Base-by-base conservation (phyloP, 1,284 basidiomycete species). In the Tranzscheliella williamsii region DNA sequence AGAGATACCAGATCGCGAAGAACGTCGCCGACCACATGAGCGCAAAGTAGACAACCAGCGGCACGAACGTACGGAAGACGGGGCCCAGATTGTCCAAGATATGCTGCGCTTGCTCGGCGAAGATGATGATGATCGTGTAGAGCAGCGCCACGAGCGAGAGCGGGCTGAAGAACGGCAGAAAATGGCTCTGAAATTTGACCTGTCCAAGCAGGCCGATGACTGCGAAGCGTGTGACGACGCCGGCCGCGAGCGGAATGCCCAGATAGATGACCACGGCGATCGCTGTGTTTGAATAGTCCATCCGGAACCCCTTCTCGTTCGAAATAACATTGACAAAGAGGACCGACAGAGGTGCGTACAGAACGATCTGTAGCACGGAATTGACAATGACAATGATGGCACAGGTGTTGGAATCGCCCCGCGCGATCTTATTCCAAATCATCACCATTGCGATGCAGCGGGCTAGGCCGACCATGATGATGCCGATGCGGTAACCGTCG, bases 11-110 rank as follows among this genome's bases (percentile, higher is more conserved):
- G 15, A 88, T 78, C 13, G 85, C 67, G 26, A 75, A 78, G 63
- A 90, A 89, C 0, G 85, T 83, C 1, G 80, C 76, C 3, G 80
- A 81, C 87, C 88, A 91, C 84, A 90, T 88, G 74, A 90, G 78
- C 20, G 83, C 62, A 73, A 91, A 91, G 79, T 91, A 91, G 26
- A 79, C 44, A 0, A 78, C 79, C 78, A 90, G 83, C 0, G 90
- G 90, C 2, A 90, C 89, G 58, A 88, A 85, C 1, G 76, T 78
- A 27, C 72, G 45, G 24, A 66, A 67, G 3, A 64, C 55, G 13
- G 48, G 53, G 9, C 69, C 67, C 18, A 70, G 42, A 39, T 72
- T 66, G 49, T 72, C 44, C 31, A 75, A 43, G 22, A 75, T 72
- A 20, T 66, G 61, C 33, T 55, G 43, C 0, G 73, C 68, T 86